Base-by-base conservation (phyloP, 352 stramenopile genomes). In the Phytophthora syringae region DNA sequence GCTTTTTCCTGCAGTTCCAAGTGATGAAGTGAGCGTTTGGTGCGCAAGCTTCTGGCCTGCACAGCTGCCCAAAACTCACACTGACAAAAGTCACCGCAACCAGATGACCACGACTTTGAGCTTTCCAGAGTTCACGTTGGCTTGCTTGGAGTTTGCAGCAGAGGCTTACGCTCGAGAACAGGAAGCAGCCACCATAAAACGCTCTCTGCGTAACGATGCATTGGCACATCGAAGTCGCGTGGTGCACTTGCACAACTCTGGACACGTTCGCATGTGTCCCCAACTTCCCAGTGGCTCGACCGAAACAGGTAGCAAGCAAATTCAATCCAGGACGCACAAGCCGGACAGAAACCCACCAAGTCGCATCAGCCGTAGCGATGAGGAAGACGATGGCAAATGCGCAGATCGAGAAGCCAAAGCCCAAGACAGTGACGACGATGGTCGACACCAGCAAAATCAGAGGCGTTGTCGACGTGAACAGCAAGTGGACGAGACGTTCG, bases 191-290 rank as follows among this genome's bases (percentile, higher is more conserved):
- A 68, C 67, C 16, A 58, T 76, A n/a, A 68, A 72, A 12, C 42
- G 47, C 9, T 70, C 54, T 27, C 53, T 88, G 22, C 62, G 71
- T 34, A 88, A 80, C 36, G 79, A 89, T 36, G 65, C 82, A 12
- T 60, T 86, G 32, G 64, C 42, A 6, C 85, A 93, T 53, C 74
- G 64, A 1, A 86, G 76, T 58, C 82, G 83, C 12, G 82, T 93
- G 9, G 83, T 93, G 16, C 81, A 92, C 27, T 73, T 93, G 2
- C 85, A 93, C 36, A 79, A 82, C 34, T 85, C 75, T 32, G 85
- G 82, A 1, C 85, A 93, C 59, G 81, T 92, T 15, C 76, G 85
- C 10, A 72, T 93, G 50, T 92, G 82, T 54, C 72, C 76, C 10
- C 75, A 83, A 34, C 27, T 51, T 42, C 30, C 22, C 21, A 37